Conservation (phyloP, 1,284 basidiomycete species). For the Ustilago nuda region DNA sequence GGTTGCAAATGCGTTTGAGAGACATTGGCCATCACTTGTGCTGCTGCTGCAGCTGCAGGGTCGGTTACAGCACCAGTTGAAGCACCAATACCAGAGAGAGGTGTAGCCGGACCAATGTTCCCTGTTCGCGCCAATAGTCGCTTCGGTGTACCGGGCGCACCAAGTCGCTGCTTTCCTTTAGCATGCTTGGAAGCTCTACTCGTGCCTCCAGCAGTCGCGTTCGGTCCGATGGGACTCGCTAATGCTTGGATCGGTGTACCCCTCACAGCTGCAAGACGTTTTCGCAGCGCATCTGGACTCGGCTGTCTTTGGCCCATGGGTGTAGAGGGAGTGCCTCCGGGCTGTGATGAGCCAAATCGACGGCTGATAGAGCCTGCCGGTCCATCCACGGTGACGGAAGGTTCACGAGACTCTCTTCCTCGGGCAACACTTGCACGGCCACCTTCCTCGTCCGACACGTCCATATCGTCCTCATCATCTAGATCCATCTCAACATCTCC, state of each 20-base stretch:
- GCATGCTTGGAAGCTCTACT: slow-evolving; percentile 32
- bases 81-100: slow-evolving; percentile 5
- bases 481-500: slow-evolving; percentile 37
- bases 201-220: slow-evolving; percentile 6
- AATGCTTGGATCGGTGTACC: slow-evolving; percentile 37
- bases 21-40: slow-evolving; percentile 34
- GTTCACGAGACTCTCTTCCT: slow-evolving; percentile 29
- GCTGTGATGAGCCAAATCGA: slow-evolving; percentile 42
- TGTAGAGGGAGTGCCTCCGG: slow-evolving; percentile 39
- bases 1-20: slow-evolving; percentile 32
- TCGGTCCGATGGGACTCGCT: slow-evolving; percentile 32
- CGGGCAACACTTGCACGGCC: slow-evolving; percentile 18
- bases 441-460: slow-evolving; percentile 32
- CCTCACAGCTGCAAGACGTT: slow-evolving; percentile 42
- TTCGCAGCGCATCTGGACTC: slow-evolving; percentile 43
- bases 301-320: slow-evolving; percentile 34
- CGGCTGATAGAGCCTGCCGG: slow-evolving; percentile 4
- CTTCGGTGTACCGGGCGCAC: slow-evolving; percentile 45
- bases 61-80: slow-evolving; percentile 14
- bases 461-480: slow-evolving; percentile 40
- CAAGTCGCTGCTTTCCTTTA: slow-evolving; percentile 45
- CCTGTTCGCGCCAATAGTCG: slow-evolving; percentile 24
- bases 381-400: slow-evolving; percentile 33
- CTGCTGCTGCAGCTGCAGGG: slow-evolving; percentile 17
- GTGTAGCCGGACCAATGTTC: slow-evolving; percentile 29